phyloP scores from a whole-genome alignment of 176 grass and related monocot species.

The Oryza australiensis region DNA sequence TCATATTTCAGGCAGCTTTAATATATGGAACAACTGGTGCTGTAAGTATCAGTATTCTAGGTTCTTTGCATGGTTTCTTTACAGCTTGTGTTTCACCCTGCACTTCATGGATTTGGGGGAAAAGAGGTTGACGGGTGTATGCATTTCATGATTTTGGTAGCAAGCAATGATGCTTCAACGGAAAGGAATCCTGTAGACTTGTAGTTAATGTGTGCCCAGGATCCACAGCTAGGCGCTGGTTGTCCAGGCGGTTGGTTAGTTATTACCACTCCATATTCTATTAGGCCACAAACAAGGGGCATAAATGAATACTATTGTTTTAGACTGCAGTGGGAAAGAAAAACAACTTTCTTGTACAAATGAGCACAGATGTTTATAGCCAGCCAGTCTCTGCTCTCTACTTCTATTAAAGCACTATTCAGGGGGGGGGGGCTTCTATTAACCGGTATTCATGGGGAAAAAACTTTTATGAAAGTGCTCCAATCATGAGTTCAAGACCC shows the following conservation, averaged over 20 bases:
- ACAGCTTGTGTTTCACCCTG: neutral
- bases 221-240: neutral
- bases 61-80: neutral
- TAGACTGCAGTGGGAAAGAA: slow-evolving; percentile 4
- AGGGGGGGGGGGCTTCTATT: no score
- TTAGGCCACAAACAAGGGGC: neutral
- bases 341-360: neutral
- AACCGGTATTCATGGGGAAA: neutral
- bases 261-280: neutral
- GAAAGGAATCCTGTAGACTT: neutral
- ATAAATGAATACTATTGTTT: slow-evolving; percentile 1
- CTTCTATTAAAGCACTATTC: neutral
- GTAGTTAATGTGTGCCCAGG: neutral
- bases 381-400: neutral
- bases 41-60: slow-evolving; percentile 44
- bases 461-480: no score
- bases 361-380: neutral
- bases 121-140: neutral
- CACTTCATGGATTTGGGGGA: neutral
- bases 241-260: slow-evolving; percentile 1
- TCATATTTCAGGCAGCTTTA: slow-evolving; percentile 75
- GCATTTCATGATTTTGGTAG: neutral
- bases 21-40: slow-evolving; percentile 55
- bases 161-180: neutral
- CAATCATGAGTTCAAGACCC: no score